Evolutionary conservation across 202 grass and related monocot genomes (phyloP).

Genomic region (Alloteropsis angusta): DNA sequence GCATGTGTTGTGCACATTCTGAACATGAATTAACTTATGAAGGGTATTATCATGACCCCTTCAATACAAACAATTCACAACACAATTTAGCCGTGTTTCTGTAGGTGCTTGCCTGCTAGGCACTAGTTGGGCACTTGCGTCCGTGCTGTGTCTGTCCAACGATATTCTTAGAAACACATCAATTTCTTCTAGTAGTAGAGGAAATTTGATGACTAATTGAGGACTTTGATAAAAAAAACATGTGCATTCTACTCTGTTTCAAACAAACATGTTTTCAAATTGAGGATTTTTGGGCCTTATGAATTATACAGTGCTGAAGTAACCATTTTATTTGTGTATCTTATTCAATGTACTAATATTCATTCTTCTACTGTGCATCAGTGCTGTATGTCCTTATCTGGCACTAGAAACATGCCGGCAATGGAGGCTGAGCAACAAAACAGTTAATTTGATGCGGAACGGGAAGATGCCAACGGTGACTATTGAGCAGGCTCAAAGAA

Average conservation of each 20-base stretch:
- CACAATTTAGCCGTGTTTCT: not conserved
- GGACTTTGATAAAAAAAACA: not conserved
- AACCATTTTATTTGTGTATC: not conserved
- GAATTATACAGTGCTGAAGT: constrained; percentile 9
- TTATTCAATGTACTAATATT: constrained; percentile 24
- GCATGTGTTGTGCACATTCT: not conserved
- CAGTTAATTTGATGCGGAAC: constrained; percentile 94
- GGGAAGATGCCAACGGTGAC: constrained; percentile 99
- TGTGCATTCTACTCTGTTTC: not conserved
- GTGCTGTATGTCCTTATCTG: constrained; percentile 93
- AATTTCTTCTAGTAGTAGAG: not conserved
- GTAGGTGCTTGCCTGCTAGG: not conserved
- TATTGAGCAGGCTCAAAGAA: constrained; percentile 98
- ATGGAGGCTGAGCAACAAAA: constrained; percentile 98
- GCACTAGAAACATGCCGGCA: constrained; percentile 95
- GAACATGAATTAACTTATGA: not conserved
- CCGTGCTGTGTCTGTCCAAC: not conserved
- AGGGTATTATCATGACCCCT: not conserved
- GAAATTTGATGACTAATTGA: not conserved
- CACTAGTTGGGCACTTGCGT: not conserved
- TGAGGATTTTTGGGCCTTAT: not conserved
- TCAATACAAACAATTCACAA: constrained; percentile 2
- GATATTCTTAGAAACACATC: not conserved
- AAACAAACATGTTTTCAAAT: not conserved
- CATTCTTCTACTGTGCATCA: constrained; percentile 33